Percentiles rank a stretch among this genome's conserved stretches.
Conservation (phyloP, 345 rosid genomes). For the Syzygium jambos region DNA sequence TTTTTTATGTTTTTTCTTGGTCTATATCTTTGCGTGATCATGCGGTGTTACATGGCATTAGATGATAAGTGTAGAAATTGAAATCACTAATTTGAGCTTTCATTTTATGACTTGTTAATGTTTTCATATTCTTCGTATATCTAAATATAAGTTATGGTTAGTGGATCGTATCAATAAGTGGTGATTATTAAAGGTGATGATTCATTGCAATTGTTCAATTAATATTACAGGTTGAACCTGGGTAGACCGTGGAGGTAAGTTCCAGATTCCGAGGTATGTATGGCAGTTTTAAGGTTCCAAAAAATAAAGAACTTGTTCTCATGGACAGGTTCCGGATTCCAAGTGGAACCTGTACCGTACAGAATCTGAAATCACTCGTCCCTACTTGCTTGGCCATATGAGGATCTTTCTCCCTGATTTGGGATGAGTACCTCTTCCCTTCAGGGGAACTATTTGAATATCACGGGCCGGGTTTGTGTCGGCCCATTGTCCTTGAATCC, state of each 20-base stretch:
- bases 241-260: accelerated
- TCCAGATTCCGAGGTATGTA: accelerated
- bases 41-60: too few species aligned
- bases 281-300: not conserved
- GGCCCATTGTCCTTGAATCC: not conserved
- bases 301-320: accelerated
- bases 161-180: too few species aligned
- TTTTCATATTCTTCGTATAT: accelerated
- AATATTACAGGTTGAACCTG: accelerated
- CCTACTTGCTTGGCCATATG: not conserved
- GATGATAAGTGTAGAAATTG: too few species aligned
- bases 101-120: accelerated
- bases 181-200: too few species aligned
- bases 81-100: too few species aligned
- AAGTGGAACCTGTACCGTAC: not conserved
- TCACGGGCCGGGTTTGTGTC: not conserved
- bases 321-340: accelerated
- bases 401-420: not conserved
- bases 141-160: too few species aligned
- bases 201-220: accelerated
- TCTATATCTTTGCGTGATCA: too few species aligned
- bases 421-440: not conserved
- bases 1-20: too few species aligned
- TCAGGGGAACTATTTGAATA: not conserved
- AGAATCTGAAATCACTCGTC: accelerated